phyloP scores from a whole-genome alignment of 257 asterid species.

The Penstemon barbatus region DNA sequence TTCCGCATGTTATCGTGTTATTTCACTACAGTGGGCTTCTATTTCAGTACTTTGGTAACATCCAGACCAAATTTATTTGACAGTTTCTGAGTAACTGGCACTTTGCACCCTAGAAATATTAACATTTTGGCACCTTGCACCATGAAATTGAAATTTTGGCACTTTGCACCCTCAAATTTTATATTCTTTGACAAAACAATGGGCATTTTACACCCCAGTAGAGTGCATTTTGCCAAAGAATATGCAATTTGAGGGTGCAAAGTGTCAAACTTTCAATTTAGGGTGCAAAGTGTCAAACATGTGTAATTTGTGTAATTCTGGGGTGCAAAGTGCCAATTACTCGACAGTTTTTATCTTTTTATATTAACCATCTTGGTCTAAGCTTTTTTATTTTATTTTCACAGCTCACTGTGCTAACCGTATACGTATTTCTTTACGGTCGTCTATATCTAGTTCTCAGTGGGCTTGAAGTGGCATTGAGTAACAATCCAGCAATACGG shows the following conservation, averaged over 20 bases:
- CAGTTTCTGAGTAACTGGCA: neutral
- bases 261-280: no score
- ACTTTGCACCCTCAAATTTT: no score
- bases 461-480: conserved; percentile 76
- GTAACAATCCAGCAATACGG: conserved; percentile 74
- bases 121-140: no score
- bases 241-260: no score
- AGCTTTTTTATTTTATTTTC: conserved; percentile 26
- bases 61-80: conserved; percentile 5
- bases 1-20: conserved; percentile 94
- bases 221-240: no score
- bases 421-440: conserved; percentile 84
- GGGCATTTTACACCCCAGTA: no score
- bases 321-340: no score
- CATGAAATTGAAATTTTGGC: no score
- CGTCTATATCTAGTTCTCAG: conserved; percentile 93
- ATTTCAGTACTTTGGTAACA: conserved; percentile 79
- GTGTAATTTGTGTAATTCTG: no score
- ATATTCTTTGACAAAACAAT: no score
- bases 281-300: no score
- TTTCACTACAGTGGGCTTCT: conserved; percentile 91
- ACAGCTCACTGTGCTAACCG: conserved; percentile 87
- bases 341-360: neutral
- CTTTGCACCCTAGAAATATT: no score
- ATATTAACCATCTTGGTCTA: conserved; percentile 13